Conservation (phyloP, 2,329 filamentous ascomycete genomes). For the Cladosporium colombiae region DNA sequence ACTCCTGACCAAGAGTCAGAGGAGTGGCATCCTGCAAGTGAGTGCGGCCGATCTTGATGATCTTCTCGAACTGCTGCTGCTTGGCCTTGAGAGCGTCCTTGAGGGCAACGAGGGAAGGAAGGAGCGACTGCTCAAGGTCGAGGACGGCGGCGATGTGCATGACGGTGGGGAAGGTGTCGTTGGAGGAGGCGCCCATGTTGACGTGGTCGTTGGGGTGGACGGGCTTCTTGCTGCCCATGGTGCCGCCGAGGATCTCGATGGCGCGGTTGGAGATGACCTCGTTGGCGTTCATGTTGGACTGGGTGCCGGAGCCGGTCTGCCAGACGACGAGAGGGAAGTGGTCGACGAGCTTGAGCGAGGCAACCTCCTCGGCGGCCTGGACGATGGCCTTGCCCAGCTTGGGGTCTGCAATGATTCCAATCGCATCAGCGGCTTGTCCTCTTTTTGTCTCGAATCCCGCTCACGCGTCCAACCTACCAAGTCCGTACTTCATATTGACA, state of each 20-base stretch:
- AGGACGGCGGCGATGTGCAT: constrained; percentile 99
- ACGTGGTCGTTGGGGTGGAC: constrained; percentile 99
- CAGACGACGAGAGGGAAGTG: constrained; percentile 99
- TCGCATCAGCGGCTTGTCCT: constrained; percentile 8
- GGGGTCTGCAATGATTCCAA: constrained; percentile 60
- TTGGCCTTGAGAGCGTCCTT: constrained; percentile 84
- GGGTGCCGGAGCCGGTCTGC: constrained; percentile 98
- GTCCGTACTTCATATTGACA: constrained; percentile 92
- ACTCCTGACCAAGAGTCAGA: constrained; percentile 92
- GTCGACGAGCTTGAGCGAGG: constrained; percentile 87
- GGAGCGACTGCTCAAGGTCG: constrained; percentile 81
- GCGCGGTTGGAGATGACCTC: constrained; percentile 99
- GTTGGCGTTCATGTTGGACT: constrained; percentile 99
- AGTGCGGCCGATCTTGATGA: constrained; percentile 98
- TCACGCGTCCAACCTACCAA: constrained; percentile 57
- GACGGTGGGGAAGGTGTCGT: constrained; percentile 98
- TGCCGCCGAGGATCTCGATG: constrained; percentile 93
- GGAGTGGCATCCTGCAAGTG: constrained; percentile 97
- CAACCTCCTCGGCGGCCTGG: constrained; percentile 90
- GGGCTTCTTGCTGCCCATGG: constrained; percentile 95
- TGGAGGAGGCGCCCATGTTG: constrained; percentile 98
- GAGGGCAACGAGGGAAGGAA: constrained; percentile 80
- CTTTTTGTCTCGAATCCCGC: not conserved
- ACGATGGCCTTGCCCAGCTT: constrained; percentile 90
- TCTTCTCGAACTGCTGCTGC: constrained; percentile 83